A percentile compares a stretch with the other conserved stretches of the same genome.
phyloP scores from a whole-genome alignment of 306 rosid species.

The Hippophae gyantsensis region DNA sequence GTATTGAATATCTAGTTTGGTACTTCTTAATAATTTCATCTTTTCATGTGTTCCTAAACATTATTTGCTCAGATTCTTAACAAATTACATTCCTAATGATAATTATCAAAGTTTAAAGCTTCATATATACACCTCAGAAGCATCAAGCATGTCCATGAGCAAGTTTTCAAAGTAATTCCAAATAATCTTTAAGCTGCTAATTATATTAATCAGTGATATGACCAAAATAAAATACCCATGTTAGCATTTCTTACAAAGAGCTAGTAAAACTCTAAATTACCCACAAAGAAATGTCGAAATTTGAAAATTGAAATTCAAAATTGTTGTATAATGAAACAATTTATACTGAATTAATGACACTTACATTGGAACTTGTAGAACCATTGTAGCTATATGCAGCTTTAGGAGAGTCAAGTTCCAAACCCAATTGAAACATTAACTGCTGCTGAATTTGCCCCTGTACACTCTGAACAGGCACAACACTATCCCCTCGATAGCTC shows the following conservation, averaged over 20 bases:
- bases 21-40: no score
- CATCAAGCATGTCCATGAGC: no score
- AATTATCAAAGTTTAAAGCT: no score
- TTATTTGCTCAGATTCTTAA: no score
- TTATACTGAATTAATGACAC: slow-evolving; percentile 3
- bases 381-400: slow-evolving; percentile 43
- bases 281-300: background rate
- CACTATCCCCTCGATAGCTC: slow-evolving; percentile 55
- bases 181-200: background rate
- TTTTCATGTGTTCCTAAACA: no score
- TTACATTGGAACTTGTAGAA: slow-evolving; percentile 61
- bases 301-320: background rate
- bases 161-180: no score
- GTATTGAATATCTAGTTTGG: background rate
- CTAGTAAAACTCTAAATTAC: background rate
- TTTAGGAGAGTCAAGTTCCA: slow-evolving; percentile 58
- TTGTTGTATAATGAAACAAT: background rate
- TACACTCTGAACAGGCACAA: slow-evolving; percentile 61
- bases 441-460: slow-evolving; percentile 13
- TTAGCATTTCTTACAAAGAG: background rate
- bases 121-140: no score
- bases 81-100: no score
- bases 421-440: slow-evolving; percentile 49
- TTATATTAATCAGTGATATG: background rate
- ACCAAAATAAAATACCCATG: background rate